These are phyloP conservation scores for Yamadazyma insecticola DNA, from an alignment of 805 yeast genomes.

Conservation along the genomic window DNA sequence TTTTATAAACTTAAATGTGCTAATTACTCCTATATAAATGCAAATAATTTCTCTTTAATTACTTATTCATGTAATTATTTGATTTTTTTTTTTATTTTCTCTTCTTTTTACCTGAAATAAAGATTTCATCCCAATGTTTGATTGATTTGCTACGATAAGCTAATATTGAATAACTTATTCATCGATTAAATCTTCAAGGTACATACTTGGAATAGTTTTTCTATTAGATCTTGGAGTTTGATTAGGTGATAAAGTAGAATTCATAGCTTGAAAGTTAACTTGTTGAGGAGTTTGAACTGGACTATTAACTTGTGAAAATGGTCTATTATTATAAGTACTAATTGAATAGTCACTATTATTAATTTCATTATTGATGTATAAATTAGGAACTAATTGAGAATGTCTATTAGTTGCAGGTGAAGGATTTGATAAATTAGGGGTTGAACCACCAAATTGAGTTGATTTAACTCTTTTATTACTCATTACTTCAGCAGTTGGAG, in stretches of 20 bases:
- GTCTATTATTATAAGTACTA: conserved; percentile 5
- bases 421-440: conserved; percentile 15
- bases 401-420: conserved; percentile 23
- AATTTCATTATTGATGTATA: conserved; percentile 36
- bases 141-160: not conserved
- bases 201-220: conserved; percentile 44
- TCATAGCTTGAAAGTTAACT: conserved; percentile 7
- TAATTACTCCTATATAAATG: too few relatives aligned
- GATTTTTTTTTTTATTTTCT: too few relatives aligned
- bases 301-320: not conserved
- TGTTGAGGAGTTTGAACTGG: conserved; percentile 3
- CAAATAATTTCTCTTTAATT: too few relatives aligned
- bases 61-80: too few relatives aligned
- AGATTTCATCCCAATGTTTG: not conserved
- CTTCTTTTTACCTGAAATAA: too few relatives aligned
- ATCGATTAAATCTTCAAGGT: conserved; percentile 48
- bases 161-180: conserved; percentile 9
- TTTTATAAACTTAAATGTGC: too few relatives aligned
- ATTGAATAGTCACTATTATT: conserved; percentile 29
- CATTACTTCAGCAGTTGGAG: conserved; percentile 78
- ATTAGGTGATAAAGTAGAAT: conserved; percentile 3
- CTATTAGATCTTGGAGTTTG: conserved; percentile 17
- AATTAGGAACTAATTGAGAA: conserved; percentile 28
- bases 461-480: conserved; percentile 35
- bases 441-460: conserved; percentile 18